Conservation (phyloP, 1,284 basidiomycete genomes). For the Veloporphyrellus conicus region DNA sequence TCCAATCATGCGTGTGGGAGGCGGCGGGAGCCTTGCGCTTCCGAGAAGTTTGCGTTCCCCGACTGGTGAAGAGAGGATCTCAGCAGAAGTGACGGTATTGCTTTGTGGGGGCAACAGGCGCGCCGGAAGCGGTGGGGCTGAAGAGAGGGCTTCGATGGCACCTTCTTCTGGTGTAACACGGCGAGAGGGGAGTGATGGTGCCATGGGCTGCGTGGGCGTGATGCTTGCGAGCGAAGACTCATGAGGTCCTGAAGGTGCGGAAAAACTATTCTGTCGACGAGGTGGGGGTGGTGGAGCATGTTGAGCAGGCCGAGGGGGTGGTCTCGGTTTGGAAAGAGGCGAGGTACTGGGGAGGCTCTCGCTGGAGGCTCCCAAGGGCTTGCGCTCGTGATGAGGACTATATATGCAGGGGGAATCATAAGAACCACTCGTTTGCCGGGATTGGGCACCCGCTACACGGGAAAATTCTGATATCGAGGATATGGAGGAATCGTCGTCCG, state of each 20-base stretch:
- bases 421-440: constrained; percentile 8
- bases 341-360: constrained; percentile 16
- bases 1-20: constrained; percentile 67
- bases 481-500: constrained; percentile 29
- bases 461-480: constrained; percentile 23
- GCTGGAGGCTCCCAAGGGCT: constrained; percentile 21
- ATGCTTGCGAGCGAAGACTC: not conserved
- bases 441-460: constrained; percentile 4
- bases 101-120: constrained; percentile 10
- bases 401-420: not conserved
- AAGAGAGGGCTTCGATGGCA: constrained; percentile 2
- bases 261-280: constrained; percentile 10
- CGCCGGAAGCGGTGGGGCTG: constrained; percentile 28
- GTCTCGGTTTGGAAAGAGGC: constrained; percentile 18
- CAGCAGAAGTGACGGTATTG: not conserved
- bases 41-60: constrained; percentile 48
- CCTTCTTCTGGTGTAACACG: constrained; percentile 12
- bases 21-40: constrained; percentile 52
- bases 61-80: constrained; percentile 14
- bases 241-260: not conserved
- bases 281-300: constrained; percentile 22
- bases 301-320: constrained; percentile 19
- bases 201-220: constrained; percentile 10
- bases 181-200: constrained; percentile 30
- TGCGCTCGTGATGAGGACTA: constrained; percentile 5